A percentile compares a stretch with the other conserved stretches of the same genome.
Conservation (phyloP, 352 stramenopile species). For the Globisporangium cederbergense region DNA sequence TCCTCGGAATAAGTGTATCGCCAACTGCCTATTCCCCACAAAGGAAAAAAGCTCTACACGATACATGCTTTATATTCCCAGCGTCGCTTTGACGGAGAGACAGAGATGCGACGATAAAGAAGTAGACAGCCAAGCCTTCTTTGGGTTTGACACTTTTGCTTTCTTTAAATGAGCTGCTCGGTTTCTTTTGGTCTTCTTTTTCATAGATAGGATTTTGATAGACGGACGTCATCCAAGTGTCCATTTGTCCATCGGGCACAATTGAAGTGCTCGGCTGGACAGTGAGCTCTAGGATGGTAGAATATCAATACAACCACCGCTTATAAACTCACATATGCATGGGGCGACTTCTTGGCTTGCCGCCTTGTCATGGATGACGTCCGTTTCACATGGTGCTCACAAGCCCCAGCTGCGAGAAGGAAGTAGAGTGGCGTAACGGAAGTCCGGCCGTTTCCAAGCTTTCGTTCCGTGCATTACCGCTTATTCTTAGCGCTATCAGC, state of each 20-base stretch:
- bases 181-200: constrained; percentile 2
- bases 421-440: background rate
- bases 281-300: background rate
- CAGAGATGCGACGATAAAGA: background rate
- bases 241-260: background rate
- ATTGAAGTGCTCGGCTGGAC: constrained; percentile 3
- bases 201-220: constrained; percentile 16
- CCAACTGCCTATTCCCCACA: background rate
- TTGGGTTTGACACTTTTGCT: constrained; percentile 7
- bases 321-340: background rate
- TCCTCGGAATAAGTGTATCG: constrained; percentile 41
- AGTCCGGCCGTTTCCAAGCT: background rate
- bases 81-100: background rate
- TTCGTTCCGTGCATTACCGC: background rate
- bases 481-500: background rate
- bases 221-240: background rate
- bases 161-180: background rate
- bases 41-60: background rate
- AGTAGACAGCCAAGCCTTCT: constrained; percentile 10
- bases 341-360: too few relatives aligned
- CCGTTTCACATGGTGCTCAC: too few relatives aligned
- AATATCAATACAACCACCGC: constrained; percentile 11
- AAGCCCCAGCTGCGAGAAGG: too few relatives aligned
- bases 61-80: background rate
- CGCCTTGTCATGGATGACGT: too few relatives aligned